These are phyloP conservation scores for Erythrobasidium hasegawianum DNA, from an alignment of 1,284 basidiomycete species.

Conservation along the genomic window DNA sequence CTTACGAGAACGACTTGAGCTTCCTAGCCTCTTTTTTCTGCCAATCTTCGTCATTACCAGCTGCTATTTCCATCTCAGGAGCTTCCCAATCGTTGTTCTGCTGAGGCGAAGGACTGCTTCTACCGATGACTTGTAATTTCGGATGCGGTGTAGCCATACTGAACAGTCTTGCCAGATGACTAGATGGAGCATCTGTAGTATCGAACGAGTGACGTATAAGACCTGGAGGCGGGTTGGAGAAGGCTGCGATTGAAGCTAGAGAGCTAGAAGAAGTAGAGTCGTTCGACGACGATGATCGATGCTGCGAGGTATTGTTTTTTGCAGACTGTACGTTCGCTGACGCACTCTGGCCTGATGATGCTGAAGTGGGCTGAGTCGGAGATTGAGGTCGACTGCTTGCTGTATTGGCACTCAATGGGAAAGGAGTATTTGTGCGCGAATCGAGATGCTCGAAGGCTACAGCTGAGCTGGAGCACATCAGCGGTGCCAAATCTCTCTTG, in stretches of 20 bases:
- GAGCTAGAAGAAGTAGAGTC: slow-evolving; percentile 17
- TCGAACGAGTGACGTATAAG: slow-evolving; percentile 24
- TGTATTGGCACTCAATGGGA: not conserved
- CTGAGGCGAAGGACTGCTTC: slow-evolving; percentile 6
- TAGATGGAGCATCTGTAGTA: slow-evolving; percentile 25
- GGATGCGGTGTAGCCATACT: slow-evolving; percentile 28
- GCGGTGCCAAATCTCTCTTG: slow-evolving; percentile 8
- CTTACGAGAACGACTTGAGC: slow-evolving; percentile 16
- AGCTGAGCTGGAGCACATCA: slow-evolving; percentile 31
- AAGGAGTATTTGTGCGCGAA: slow-evolving; percentile 18
- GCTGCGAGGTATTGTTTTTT: slow-evolving; percentile 22
- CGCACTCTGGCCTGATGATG: too few relatives aligned
- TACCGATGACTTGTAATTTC: slow-evolving; percentile 22
- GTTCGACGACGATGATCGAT: slow-evolving; percentile 17
- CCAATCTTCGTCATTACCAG: not conserved
- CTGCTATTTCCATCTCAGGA: slow-evolving; percentile 12
- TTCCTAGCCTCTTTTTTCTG: slow-evolving; percentile 23
- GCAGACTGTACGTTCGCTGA: not conserved
- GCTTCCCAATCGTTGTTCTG: not conserved
- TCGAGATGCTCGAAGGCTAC: slow-evolving; percentile 32
- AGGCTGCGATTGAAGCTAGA: slow-evolving; percentile 27
- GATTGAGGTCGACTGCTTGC: not conserved
- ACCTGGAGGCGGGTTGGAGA: slow-evolving; percentile 21
- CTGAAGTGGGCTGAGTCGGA: slow-evolving; percentile 11
- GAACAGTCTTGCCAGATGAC: slow-evolving; percentile 5